Base-by-base conservation (phyloP, 495 filamentous ascomycete species). In the Xylaria curta region DNA sequence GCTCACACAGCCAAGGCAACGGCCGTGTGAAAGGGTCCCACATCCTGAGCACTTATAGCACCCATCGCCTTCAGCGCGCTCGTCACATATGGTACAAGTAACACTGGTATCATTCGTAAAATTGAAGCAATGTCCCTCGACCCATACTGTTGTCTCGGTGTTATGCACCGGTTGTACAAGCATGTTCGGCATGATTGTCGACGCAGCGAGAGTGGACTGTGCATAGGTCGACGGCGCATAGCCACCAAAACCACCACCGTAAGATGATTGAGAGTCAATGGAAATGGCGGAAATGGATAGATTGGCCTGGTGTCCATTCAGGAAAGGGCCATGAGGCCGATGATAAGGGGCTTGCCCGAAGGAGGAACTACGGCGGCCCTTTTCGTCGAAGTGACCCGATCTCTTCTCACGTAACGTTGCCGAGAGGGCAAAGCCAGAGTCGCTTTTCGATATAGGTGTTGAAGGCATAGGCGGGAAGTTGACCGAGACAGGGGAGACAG, bases 171-270 rank as follows among this genome's bases (percentile, higher is more conserved):
- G 94, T 77, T 97, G 94, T 73, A 93, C 85, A 60, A 93, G 84
- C 82, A 97, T 89, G 78, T 94, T 93, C 15, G 96, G 95, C 89
- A 99, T 97, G 76, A 99, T 91, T 0, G 96, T 99, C 17, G 94
- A 97, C n/a, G 96, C 96, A 40, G 96, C 96, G n/a, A 98, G 87
- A 12, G 96, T 99, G 19, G 95, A 97, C 76, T 95, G 93, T 3
- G 96, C 96, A 81, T 98, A 99, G 3, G 95, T 93, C 3, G 95
- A 98, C 2, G 96, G 95, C 2, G 96, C 95, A 82, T 99, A 99
- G 4, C 86, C 88, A 51, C 69, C 69, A 38, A 66, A 66, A 36
- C 69, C 69, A 36, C 69, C 69, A 24, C 90, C 91, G 17, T 90
- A 95, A 2, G 90, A 89, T 21, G 91, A 88, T 60, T 91, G 87